These are phyloP conservation scores for Mallotus repandus DNA, from an alignment of 441 rosid species.

Conservation along the genomic window DNA sequence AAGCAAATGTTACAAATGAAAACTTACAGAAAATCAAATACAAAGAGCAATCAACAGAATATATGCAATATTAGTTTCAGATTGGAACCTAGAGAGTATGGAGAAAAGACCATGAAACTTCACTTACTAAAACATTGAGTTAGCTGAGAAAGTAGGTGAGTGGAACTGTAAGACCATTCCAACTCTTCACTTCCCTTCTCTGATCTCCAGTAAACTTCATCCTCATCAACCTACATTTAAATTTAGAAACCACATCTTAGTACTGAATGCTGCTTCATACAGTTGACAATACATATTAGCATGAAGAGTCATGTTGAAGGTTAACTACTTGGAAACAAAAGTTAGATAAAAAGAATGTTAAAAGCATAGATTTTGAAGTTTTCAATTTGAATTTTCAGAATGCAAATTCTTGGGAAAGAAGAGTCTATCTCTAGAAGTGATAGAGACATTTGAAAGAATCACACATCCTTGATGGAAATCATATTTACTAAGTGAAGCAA, in stretches of 20 bases:
- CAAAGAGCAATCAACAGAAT: not conserved
- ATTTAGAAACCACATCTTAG: conserved; percentile 13
- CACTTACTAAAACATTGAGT: conserved; percentile 77
- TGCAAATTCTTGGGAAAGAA: not conserved
- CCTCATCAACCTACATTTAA: conserved; percentile 75
- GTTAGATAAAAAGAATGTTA: no score
- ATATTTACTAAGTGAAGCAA: not conserved
- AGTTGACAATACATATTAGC: not conserved
- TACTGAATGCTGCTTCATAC: not conserved
- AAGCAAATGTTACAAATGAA: not conserved
- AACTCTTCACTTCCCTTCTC: conserved; percentile 66
- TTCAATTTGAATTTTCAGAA: not conserved
- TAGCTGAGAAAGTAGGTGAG: conserved; percentile 55
- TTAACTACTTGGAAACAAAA: conserved; percentile 1
- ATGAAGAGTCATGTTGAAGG: not conserved
- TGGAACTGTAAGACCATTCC: conserved; percentile 68
- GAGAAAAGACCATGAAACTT: conserved; percentile 21
- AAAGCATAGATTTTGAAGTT: not conserved
- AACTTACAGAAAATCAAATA: not conserved
- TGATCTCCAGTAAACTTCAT: conserved; percentile 79
- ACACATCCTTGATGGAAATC: not conserved
- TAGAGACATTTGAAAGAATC: not conserved
- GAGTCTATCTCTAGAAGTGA: not conserved
- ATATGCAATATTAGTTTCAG: not conserved
- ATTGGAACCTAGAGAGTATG: not conserved